A percentile compares a stretch with the other conserved stretches of the same genome.
phyloP scores from a whole-genome alignment of 2,329 filamentous ascomycete genomes.

The Neoarthrinium moseri region DNA sequence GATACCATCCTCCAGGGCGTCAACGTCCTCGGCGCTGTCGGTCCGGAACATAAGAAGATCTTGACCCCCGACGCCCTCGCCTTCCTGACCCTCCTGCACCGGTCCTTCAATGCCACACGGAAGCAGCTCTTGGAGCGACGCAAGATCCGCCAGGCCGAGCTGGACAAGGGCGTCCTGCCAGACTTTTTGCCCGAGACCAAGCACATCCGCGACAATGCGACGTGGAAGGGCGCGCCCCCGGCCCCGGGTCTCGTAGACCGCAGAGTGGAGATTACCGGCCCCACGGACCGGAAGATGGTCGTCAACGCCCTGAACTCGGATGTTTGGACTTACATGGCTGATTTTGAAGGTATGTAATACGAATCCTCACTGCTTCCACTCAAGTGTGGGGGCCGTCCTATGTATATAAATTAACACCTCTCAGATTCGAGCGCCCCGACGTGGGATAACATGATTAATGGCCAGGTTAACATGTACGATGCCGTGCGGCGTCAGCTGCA shows the following conservation, averaged over 20 bases:
- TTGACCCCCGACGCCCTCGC: slow-evolving; percentile 85
- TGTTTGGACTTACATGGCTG: slow-evolving; percentile 99
- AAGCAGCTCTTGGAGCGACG: slow-evolving; percentile 88
- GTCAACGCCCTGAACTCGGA: slow-evolving; percentile 95
- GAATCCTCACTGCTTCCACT: not conserved
- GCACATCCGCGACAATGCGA: slow-evolving; percentile 89
- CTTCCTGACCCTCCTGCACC: slow-evolving; percentile 91
- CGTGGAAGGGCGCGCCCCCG: slow-evolving; percentile 90
- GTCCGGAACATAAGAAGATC: slow-evolving; percentile 82
- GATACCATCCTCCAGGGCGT: slow-evolving; percentile 85
- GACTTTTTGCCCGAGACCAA: slow-evolving; percentile 96
- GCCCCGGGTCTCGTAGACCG: slow-evolving; percentile 92
- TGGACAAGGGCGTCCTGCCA: slow-evolving; percentile 83
- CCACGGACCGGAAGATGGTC: slow-evolving; percentile 98
- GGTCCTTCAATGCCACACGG: slow-evolving; percentile 87
- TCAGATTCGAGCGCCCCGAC: slow-evolving; percentile 91
- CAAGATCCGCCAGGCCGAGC: slow-evolving; percentile 82
- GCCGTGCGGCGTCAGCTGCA: slow-evolving; percentile 91
- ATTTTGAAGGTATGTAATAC: slow-evolving; percentile 78
- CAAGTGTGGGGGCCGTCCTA: not conserved
- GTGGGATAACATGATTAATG: slow-evolving; percentile 99
- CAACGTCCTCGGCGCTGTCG: slow-evolving; percentile 76
- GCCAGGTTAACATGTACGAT: slow-evolving; percentile 96
- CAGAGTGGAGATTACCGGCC: slow-evolving; percentile 94
- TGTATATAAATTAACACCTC: slow-evolving; percentile 14